Evolutionary conservation across 2,329 filamentous ascomycete species (phyloP), one percentile per base, ranked within the genome.

Genomic region (Escovopsis sp.): DNA sequence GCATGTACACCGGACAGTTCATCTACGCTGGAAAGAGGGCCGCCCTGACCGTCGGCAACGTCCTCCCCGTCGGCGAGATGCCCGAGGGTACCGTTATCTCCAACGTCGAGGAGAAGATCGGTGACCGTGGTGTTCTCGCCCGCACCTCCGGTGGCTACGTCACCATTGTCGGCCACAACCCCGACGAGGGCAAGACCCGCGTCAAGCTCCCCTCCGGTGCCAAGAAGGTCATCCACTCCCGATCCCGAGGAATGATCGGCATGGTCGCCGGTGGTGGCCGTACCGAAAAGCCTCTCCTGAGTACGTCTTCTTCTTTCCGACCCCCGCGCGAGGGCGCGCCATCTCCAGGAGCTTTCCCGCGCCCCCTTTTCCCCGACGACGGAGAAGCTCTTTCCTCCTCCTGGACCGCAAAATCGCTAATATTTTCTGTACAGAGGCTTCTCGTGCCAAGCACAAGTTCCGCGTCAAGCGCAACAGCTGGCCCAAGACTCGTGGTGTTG

Each of bases 401-500:
- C 20, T 6, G 20, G 20, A 20, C 20, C 20, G 20, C 20, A 20
- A 6, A 30, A 6, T 30, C 8, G 27, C 8, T 30, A 30, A 30
- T 8, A n/a, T 36, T 35, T 37, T 39, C 71, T 76, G n/a, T 36
- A 70, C 75, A 84, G 80, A 98, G 89, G 91, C 91, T 62, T 96
- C 89, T 63, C 86, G 91, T 66, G 91, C 91, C 64, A 98, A 96
- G 86, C 89, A 96, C 69, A 98, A 98, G 84, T 98, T 94, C 75
- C 87, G 88, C 59, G 93, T 95, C 75, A 98, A 98, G 87, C 87
- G 91, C 67, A 96, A 98, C 86, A 89, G 81, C 66, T 98, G 91
- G 91, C 91, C 91, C 73, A 95, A 94, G 85, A 98, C 91, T 79
- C 89, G 91, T 91, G 91, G 91, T 95, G 91, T 98, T 82, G 91